Evolutionary conservation across 352 stramenopile genomes (phyloP), one percentile per base, ranked within the genome.

Genomic region (Phytophthora citrophthora): DNA sequence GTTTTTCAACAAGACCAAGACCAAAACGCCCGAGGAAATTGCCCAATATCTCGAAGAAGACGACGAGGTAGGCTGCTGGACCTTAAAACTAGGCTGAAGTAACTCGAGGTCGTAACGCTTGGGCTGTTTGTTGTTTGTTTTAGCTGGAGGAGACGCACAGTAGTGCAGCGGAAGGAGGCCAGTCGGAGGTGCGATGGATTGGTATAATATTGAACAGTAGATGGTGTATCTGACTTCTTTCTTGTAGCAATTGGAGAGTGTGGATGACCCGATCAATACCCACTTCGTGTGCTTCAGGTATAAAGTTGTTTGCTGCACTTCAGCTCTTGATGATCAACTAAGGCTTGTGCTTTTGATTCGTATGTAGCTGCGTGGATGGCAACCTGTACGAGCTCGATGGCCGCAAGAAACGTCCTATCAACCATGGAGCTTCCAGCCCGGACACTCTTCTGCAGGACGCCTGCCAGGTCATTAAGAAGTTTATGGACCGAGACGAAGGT

Each of bases 231-330:
- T 46, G 0, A 53, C 9, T 27, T 39, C 3, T 12, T 41, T 34
- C 9, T 27, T 52, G 34, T 48, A 95, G 86, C 88, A 96, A 88
- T 68, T 97, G 48, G 86, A 94, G 39, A 79, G 82, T 46, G 77
- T 98, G 15, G 86, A 98, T 32, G 95, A 99, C 50, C 83, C 92
- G 7, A 89, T 99, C 64, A 87, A 97, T 62, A 99, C 95, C n/a
- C 97, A 99, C 74, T 99, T 99, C 54, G 81, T 98, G 27, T 97
- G 92, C 65, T 97, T 99, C 69, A 97, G 94, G 70, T 92, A 54
- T 12, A 38, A 2, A 12, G 2, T 2, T 10, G 15, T 23, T 39
- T 9, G 20, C 2, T 51, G 26, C 24, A 52, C 24, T 26, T 13
- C 6, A 13, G 23, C 4, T n/a, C 18, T 29, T 38, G 40, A 26